phyloP scores from a whole-genome alignment of 2,329 filamentous ascomycete species.

The Penicillium nordicum region DNA sequence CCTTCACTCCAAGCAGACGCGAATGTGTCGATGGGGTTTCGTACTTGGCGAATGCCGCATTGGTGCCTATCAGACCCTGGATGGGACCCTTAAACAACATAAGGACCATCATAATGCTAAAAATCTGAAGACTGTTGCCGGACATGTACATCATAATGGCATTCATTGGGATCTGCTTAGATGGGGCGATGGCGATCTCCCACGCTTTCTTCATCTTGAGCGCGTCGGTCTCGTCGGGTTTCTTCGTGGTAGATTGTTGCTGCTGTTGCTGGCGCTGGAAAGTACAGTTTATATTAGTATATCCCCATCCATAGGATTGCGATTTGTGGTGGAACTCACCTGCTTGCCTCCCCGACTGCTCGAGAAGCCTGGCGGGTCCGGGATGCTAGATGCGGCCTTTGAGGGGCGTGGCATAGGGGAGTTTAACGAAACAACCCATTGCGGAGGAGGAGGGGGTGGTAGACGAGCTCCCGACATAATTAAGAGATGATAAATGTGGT shows the following conservation, averaged over 20 bases:
- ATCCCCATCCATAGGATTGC: neutral
- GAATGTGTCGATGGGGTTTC: constrained; percentile 74
- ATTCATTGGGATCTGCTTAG: constrained; percentile 96
- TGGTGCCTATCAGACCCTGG: constrained; percentile 75
- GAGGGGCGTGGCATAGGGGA: constrained; percentile 67
- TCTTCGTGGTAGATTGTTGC: constrained; percentile 33
- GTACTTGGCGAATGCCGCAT: constrained; percentile 85
- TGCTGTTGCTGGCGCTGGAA: constrained; percentile 32
- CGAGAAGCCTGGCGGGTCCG: constrained; percentile 84
- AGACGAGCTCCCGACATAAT: constrained; percentile 21
- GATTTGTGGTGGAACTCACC: constrained; percentile 42
- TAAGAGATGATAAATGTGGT: constrained; percentile 8
- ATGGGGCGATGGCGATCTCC: constrained; percentile 90
- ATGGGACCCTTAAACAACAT: constrained; percentile 98
- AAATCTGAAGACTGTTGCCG: constrained; percentile 95
- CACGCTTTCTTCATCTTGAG: constrained; percentile 98
- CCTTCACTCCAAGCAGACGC: constrained; percentile 77
- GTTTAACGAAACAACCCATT: constrained; percentile 81
- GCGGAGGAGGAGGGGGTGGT: constrained; percentile 55
- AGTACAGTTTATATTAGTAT: neutral
- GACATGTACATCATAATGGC: constrained; percentile 99
- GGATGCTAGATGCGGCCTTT: constrained; percentile 56
- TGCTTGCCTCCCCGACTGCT: constrained; percentile 49
- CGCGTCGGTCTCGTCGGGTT: constrained; percentile 80
- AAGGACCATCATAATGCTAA: constrained; percentile 99